Base-by-base conservation (phyloP, 208 protist genomes). In the Wallacemonas sp. region DNA sequence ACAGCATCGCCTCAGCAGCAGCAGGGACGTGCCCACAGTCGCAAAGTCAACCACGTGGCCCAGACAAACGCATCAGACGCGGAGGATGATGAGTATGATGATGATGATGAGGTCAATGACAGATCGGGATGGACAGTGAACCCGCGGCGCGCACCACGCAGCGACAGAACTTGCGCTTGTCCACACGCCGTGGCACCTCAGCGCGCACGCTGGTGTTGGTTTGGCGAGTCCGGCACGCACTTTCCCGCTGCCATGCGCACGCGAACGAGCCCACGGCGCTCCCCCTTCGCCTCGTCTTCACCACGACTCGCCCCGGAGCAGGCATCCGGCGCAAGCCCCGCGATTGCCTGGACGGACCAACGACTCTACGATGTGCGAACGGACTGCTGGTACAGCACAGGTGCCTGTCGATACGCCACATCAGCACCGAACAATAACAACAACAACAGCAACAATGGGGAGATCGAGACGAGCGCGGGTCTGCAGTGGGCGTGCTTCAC, bases 371-470 rank as follows among this genome's bases (percentile, higher is more conserved):
- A 81, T 52, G 60, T 57, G n/a, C 54, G 68, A 16, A 89, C 78
- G 2, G 73, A 75, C 64, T 81, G 81, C 55, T 89, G 83, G 72
- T 74, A 80, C 61, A 65, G 23, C 33, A 38, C 74, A 0, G 73
- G 70, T 6, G 46, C 33, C 24, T 76, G 78, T 58, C 55, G 6
- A n/a, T 55, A 49, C 19, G 17, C 5, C 4, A 23, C 23, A 4
- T n/a, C 24, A 12, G 4, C 26, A 16, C n/a, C n/a, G n/a, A n/a
- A n/a, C n/a, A n/a, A n/a, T n/a, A n/a, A n/a, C n/a, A n/a, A n/a
- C n/a, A n/a, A n/a, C n/a, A n/a, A n/a, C n/a, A n/a, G n/a, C n/a
- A n/a, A n/a, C n/a, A n/a, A n/a, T n/a, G n/a, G n/a, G n/a, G n/a
- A n/a, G n/a, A n/a, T n/a, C n/a, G n/a, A n/a, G n/a, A n/a, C n/a